Conservation (phyloP, 495 filamentous ascomycete genomes). For the Hypoxylon subgilvum region DNA sequence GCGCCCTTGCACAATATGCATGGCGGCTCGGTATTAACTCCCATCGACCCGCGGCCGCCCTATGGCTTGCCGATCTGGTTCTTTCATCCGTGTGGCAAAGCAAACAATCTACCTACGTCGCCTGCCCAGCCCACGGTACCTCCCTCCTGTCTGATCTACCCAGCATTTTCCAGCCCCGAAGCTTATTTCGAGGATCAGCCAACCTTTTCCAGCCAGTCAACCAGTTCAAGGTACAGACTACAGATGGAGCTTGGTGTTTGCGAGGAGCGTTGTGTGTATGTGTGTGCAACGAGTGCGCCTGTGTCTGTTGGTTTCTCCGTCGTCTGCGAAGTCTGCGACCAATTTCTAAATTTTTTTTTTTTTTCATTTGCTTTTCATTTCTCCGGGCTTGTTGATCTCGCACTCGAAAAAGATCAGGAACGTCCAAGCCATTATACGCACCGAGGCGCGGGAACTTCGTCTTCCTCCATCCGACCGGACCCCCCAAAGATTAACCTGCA, state of each 20-base stretch:
- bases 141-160: slow-evolving; percentile 15
- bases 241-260: too few relatives aligned
- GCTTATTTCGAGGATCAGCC: slow-evolving; percentile 17
- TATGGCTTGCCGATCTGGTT: slow-evolving; percentile 13
- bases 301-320: slow-evolving; percentile 1
- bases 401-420: too few relatives aligned
- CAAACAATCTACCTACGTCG: too few relatives aligned
- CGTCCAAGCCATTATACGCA: slow-evolving; percentile 4
- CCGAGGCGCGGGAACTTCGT: background rate
- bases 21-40: slow-evolving; percentile 31
- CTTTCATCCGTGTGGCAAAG: slow-evolving; percentile 34
- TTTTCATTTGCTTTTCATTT: slow-evolving; percentile 8
- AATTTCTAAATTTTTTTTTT: slow-evolving; percentile 10
- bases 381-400: background rate
- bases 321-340: slow-evolving; percentile 1
- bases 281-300: slow-evolving; percentile 14
- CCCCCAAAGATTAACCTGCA: slow-evolving; percentile 10
- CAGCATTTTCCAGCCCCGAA: slow-evolving; percentile 5
- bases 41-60: slow-evolving; percentile 28
- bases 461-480: slow-evolving; percentile 18
- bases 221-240: too few relatives aligned
- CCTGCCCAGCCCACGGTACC: too few relatives aligned
- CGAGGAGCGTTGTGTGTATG: background rate
- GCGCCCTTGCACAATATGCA: slow-evolving; percentile 26
- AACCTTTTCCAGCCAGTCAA: too few relatives aligned